Evolutionary conservation across 345 rosid genomes (phyloP).

Genomic region (Limnanthes douglasii): DNA sequence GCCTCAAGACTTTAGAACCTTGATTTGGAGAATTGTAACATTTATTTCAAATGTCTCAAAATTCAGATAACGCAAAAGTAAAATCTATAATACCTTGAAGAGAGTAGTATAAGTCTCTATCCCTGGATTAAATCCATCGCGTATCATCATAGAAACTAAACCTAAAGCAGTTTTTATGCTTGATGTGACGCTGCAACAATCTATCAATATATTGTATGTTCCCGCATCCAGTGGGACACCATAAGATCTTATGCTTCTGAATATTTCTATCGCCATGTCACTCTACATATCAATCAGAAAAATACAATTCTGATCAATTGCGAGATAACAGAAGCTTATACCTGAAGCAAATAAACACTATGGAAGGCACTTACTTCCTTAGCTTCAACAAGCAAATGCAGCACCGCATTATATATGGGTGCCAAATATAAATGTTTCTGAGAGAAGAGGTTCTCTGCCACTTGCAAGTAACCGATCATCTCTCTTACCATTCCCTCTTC

Average conservation of each 20-base stretch:
- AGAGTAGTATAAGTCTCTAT: slow-evolving; percentile 33
- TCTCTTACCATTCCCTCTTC: slow-evolving; percentile 61
- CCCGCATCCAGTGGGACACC: slow-evolving; percentile 26
- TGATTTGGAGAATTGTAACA: too few species aligned
- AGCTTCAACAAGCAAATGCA: slow-evolving; percentile 50
- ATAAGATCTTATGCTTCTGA: slow-evolving; percentile 34
- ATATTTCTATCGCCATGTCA: slow-evolving; percentile 30
- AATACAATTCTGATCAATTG: slow-evolving; percentile 6
- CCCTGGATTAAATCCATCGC: slow-evolving; percentile 43
- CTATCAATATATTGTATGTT: slow-evolving; percentile 63
- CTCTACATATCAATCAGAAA: slow-evolving; percentile 33
- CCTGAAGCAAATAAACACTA: slow-evolving; percentile 4
- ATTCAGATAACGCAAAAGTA: background rate
- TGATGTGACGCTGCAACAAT: slow-evolving; percentile 37
- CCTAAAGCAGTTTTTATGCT: slow-evolving; percentile 44
- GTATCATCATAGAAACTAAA: slow-evolving; percentile 63
- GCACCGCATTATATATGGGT: slow-evolving; percentile 36
- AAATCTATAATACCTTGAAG: slow-evolving; percentile 31
- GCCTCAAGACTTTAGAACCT: too few species aligned
- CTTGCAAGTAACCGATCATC: slow-evolving; percentile 31
- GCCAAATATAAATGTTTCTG: slow-evolving; percentile 18
- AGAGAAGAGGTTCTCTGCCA: slow-evolving; percentile 30
- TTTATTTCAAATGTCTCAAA: background rate
- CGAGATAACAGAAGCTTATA: slow-evolving; percentile 8
- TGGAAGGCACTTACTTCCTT: slow-evolving; percentile 36